Conservation (phyloP, 2,329 filamentous ascomycete species). For the Paracamarosporium sp. region DNA sequence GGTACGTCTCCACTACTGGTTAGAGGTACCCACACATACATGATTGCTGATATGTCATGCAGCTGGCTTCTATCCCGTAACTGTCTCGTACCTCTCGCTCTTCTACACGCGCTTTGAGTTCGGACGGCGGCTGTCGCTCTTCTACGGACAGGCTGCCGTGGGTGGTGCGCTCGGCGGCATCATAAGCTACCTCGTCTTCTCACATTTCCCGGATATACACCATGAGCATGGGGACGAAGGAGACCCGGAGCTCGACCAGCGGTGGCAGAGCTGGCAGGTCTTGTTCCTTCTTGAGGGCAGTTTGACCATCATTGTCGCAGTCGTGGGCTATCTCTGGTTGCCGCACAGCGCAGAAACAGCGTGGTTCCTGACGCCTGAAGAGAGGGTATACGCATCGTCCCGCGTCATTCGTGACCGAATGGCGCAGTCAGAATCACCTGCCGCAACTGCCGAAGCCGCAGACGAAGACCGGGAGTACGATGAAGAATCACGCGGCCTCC, state of each 20-base stretch:
- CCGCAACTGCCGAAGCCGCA: conserved; percentile 16
- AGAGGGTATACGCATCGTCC: conserved; percentile 55
- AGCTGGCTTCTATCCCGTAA: conserved; percentile 66
- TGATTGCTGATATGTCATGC: conserved; percentile 22
- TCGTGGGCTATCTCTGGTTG: conserved; percentile 58
- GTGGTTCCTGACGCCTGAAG: conserved; percentile 58
- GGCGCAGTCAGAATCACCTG: conserved; percentile 23
- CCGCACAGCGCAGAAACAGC: conserved; percentile 57
- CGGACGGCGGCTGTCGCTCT: conserved; percentile 59
- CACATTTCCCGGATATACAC: conserved; percentile 41
- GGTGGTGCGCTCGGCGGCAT: conserved; percentile 64
- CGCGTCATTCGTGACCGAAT: conserved; percentile 52
- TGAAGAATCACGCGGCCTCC: conserved; percentile 40
- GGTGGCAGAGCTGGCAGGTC: conserved; percentile 59
- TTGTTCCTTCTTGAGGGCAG: conserved; percentile 59
- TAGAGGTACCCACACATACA: neutral
- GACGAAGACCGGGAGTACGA: conserved; percentile 23
- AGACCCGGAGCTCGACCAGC: conserved; percentile 10
- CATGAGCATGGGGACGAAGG: conserved; percentile 15
- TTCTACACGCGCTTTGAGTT: conserved; percentile 67
- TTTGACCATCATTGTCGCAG: conserved; percentile 54
- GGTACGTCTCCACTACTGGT: conserved; percentile 35
- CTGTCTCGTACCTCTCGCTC: conserved; percentile 64
- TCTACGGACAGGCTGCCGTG: conserved; percentile 64
- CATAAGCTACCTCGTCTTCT: conserved; percentile 59